Evolutionary conservation across 495 filamentous ascomycete species (phyloP), one percentile per base, ranked within the genome.

Genomic region (Annulohypoxylon nitens): DNA sequence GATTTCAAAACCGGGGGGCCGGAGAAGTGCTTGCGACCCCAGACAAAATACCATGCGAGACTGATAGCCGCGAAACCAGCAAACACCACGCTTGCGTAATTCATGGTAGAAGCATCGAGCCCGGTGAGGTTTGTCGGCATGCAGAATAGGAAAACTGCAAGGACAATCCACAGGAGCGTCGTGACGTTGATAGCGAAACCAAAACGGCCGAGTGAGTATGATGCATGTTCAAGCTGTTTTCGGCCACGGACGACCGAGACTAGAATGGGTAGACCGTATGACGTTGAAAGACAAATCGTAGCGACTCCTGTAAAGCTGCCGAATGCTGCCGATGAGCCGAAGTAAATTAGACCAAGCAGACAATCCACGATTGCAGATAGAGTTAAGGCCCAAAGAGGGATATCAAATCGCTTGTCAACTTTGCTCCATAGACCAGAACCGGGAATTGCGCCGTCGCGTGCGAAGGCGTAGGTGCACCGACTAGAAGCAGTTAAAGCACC

Each of bases 391-490:
- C 83, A 79, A 54, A 90, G 81, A 10, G 89, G 88, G 3, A 83
- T 81, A 18, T 80, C 81, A 78, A 86, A 86, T 1, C 79, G 74
- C 23, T 73, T 69, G 69, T 89, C 86, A 37, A 89, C 86, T 14
- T 82, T 80, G 75, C 86, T 85, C 90, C 90, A 93, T 33, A 93
- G 77, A 18, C 84, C 77, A 64, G 89, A 91, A 3, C 90, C 88
- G 0, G 90, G 91, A 60, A 93, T 93, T 11, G 91, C 91, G 14
- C 86, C 86, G 75, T 90, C 88, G 54, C 88, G 83, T 0, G 88
- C 88, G 74, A 90, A 90, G 23, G 88, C 87, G 71, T 87, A 90
- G 16, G 88, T 89, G 79, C 87, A 89, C 25, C 88, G 83, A 43
- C 83, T 85, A 14, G 88, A 85, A 14, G 88, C 88, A 0, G 86